A percentile compares a stretch with the other conserved stretches of the same genome.
These are phyloP conservation scores for Talaromyces proteolyticus DNA, from an alignment of 495 filamentous ascomycete species.

Conservation along the genomic window DNA sequence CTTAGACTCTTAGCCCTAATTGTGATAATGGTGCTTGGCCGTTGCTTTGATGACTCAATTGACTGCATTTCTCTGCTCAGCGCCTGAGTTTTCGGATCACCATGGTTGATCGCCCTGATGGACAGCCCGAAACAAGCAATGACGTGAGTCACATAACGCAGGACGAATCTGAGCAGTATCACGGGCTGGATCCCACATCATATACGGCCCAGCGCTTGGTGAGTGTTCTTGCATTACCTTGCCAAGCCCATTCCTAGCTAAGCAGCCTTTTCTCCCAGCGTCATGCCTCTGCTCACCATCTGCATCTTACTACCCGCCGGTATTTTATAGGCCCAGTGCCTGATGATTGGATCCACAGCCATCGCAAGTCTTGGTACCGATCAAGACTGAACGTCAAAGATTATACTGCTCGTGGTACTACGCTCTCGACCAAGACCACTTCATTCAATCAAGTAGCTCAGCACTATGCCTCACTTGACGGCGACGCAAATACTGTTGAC, in stretches of 20 bases:
- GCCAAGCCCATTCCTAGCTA: constrained; percentile 4
- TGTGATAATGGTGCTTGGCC: too few species aligned
- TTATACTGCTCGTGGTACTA: constrained; percentile 50
- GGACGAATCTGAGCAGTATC: constrained; percentile 17
- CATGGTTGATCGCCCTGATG: background rate
- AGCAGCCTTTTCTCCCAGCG: constrained; percentile 28
- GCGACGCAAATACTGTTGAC: constrained; percentile 6
- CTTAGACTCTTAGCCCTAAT: too few species aligned
- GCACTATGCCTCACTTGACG: background rate
- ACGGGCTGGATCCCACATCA: constrained; percentile 35
- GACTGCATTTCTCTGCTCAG: too few species aligned
- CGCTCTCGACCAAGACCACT: constrained; percentile 38
- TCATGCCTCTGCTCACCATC: constrained; percentile 56
- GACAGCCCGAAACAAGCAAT: background rate
- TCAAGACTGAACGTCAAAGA: constrained; percentile 45
- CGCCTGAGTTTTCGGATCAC: background rate
- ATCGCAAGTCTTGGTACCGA: constrained; percentile 59
- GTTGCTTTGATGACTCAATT: too few species aligned
- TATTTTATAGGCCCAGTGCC: constrained; percentile 67
- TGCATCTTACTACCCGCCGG: constrained; percentile 56
- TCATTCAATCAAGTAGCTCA: constrained; percentile 3
- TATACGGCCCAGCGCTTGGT: constrained; percentile 54
- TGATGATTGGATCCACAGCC: constrained; percentile 60
- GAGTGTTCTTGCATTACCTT: constrained; percentile 5
- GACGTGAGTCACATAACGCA: too few species aligned